These are phyloP conservation scores for Salix exigua DNA, from an alignment of 345 rosid species.

Conservation along the genomic window DNA sequence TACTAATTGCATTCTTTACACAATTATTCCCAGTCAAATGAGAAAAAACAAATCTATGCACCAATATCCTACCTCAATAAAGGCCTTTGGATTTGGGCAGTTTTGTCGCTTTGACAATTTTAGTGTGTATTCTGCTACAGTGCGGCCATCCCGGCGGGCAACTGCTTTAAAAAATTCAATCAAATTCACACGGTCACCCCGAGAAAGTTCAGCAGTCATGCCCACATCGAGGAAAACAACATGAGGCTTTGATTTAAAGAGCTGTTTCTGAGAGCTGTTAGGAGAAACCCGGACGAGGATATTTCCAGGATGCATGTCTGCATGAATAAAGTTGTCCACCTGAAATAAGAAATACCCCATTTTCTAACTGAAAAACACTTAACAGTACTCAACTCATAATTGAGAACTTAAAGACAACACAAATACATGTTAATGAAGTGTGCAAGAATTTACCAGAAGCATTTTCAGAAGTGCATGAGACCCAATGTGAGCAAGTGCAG, in stretches of 20 bases:
- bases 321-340: slow-evolving; percentile 98
- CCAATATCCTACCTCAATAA: slow-evolving; percentile 50
- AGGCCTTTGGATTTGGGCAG: slow-evolving; percentile 84
- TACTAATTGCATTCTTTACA: not conserved
- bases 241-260: slow-evolving; percentile 86
- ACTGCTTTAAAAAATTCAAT: slow-evolving; percentile 90
- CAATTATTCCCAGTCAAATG: not conserved
- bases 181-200: slow-evolving; percentile 65
- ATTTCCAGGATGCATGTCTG: slow-evolving; percentile 99
- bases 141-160: slow-evolving; percentile 83
- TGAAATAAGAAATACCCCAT: slow-evolving; percentile 33
- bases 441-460: slow-evolving; percentile 67
- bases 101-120: slow-evolving; percentile 77
- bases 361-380: not conserved
- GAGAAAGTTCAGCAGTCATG: slow-evolving; percentile 98
- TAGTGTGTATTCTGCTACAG: slow-evolving; percentile 83
- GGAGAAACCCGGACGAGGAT: slow-evolving; percentile 77
- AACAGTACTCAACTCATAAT: not conserved
- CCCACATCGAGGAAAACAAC: slow-evolving; percentile 95
- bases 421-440: not conserved
- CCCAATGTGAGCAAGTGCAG: slow-evolving; percentile 88
- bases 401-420: not conserved
- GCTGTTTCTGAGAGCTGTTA: slow-evolving; percentile 52
- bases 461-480: slow-evolving; percentile 96
- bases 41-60: not conserved